A percentile compares a stretch with the other conserved stretches of the same genome.
These are phyloP conservation scores for Mycena leptocephala DNA, from an alignment of 768 basidiomycete species.

Conservation along the genomic window DNA sequence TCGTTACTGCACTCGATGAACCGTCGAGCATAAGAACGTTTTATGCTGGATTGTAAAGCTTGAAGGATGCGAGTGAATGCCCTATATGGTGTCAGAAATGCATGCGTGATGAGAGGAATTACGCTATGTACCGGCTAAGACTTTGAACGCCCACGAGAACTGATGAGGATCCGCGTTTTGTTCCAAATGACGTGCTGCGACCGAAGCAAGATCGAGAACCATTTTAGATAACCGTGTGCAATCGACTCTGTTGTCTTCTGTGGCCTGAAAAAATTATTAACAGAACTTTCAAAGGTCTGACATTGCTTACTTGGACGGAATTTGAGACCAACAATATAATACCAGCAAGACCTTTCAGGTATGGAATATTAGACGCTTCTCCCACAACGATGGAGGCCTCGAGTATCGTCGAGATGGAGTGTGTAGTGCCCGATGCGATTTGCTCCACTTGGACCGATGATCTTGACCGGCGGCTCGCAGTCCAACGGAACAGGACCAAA, in stretches of 20 bases:
- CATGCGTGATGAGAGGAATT: not conserved
- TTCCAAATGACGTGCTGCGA: conserved; percentile 14
- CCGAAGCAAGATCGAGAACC: conserved; percentile 29
- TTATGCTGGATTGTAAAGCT: conserved; percentile 16
- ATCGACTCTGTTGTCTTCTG: conserved; percentile 35
- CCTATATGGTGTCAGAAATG: conserved; percentile 8
- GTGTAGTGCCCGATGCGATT: conserved; percentile 30
- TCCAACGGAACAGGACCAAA: conserved; percentile 33
- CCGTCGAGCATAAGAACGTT: conserved; percentile 28
- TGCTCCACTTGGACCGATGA: conserved; percentile 28
- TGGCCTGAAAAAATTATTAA: conserved; percentile 15
- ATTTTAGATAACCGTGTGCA: conserved; percentile 26
- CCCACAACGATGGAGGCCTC: conserved; percentile 26
- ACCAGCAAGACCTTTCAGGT: conserved; percentile 38
- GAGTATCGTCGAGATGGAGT: conserved; percentile 27
- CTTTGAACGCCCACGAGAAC: conserved; percentile 18
- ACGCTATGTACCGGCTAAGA: conserved; percentile 13
- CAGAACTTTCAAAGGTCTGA: not conserved
- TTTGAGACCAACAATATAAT: conserved; percentile 34
- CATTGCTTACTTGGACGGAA: conserved; percentile 32
- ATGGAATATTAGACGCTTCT: conserved; percentile 36
- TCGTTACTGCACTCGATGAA: conserved; percentile 22
- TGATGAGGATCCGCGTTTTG: conserved; percentile 2
- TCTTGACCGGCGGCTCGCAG: conserved; percentile 20
- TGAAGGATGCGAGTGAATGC: conserved; percentile 27